These are phyloP conservation scores for Tetrahymena malaccensis DNA, from an alignment of 73 alveolate species.

Conservation along the genomic window DNA sequence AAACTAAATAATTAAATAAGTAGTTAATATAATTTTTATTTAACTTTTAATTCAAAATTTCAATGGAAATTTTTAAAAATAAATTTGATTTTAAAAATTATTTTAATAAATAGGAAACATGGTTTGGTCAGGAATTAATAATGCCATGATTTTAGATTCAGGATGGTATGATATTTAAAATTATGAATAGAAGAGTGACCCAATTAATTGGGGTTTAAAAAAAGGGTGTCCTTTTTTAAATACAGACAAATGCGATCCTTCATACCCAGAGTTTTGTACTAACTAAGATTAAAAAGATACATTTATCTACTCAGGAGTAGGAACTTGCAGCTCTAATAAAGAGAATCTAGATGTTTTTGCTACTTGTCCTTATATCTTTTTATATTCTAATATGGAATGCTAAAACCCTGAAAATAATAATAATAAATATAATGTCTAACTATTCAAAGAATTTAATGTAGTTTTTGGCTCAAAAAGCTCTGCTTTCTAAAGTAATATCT, in stretches of 20 bases:
- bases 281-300: background rate
- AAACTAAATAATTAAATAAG: too few species aligned
- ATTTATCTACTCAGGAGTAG: background rate
- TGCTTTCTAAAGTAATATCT: background rate
- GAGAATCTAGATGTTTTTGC: background rate
- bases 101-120: background rate
- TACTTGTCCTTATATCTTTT: background rate
- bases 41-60: too few species aligned
- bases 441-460: background rate
- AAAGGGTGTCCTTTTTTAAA: background rate
- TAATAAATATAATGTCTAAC: background rate
- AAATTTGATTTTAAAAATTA: background rate
- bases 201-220: background rate
- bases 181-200: background rate
- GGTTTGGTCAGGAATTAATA: background rate
- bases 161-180: background rate
- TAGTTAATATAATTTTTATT: too few species aligned
- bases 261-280: background rate
- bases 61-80: background rate
- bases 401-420: background rate
- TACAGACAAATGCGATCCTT: background rate
- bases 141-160: background rate
- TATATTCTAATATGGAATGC: background rate
- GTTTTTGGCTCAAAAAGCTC: background rate
- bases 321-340: background rate